Conservation (phyloP, 805 yeast genomes). For the Debaryomyces tyrocola region DNA sequence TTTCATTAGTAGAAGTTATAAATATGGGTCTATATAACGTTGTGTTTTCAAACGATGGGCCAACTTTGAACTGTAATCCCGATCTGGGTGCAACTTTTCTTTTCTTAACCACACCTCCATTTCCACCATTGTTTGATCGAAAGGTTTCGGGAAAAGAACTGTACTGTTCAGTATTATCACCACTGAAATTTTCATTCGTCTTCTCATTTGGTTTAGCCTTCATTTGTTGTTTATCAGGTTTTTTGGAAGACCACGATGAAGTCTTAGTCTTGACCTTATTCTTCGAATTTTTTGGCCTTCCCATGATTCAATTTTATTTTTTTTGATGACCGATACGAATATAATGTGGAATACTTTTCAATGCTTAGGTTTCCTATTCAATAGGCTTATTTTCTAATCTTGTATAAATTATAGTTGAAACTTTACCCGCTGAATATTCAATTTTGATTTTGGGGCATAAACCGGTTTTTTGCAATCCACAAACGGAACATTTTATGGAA, state of each 20-base stretch:
- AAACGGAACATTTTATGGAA: background rate
- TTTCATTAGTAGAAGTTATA: constrained; percentile 22
- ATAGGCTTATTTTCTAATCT: no score
- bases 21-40: constrained; percentile 19
- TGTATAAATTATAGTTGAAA: no score
- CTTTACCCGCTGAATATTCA: background rate
- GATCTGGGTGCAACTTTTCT: constrained; percentile 65
- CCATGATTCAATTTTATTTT: background rate
- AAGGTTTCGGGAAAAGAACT: background rate
- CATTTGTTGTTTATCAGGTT: background rate
- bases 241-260: background rate
- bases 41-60: constrained; percentile 55
- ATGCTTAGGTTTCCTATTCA: no score
- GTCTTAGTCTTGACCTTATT: constrained; percentile 1
- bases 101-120: constrained; percentile 4
- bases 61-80: constrained; percentile 61
- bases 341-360: no score
- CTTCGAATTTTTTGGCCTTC: constrained; percentile 3
- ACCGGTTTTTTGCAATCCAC: background rate
- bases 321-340: no score
- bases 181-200: background rate
- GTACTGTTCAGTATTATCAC: background rate
- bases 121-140: background rate
- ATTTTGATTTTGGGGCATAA: background rate
- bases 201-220: background rate